phyloP scores from a whole-genome alignment of 2,329 filamentous ascomycete species.

The Fusarium sp. region DNA sequence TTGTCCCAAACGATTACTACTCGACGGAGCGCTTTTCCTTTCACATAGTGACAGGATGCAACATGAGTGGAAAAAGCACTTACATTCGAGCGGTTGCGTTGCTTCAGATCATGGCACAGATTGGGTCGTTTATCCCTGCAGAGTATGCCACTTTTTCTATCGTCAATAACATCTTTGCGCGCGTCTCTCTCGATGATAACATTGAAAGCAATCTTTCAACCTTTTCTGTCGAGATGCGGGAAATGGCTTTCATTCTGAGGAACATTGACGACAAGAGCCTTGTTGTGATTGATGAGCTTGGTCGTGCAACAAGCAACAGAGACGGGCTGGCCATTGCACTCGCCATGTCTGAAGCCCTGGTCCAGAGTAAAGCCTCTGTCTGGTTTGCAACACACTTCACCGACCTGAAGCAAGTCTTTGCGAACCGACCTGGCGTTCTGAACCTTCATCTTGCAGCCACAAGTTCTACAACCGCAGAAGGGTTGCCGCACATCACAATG shows the following conservation, averaged over 20 bases:
- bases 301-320: conserved; percentile 88
- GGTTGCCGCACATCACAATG: conserved; percentile 81
- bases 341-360: conserved; percentile 89
- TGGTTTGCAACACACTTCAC: conserved; percentile 97
- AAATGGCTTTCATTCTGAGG: conserved; percentile 91
- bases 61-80: conserved; percentile 98
- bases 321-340: conserved; percentile 93
- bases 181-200: conserved; percentile 88
- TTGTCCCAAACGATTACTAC: conserved; percentile 92
- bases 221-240: conserved; percentile 95
- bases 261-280: conserved; percentile 85
- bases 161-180: conserved; percentile 86
- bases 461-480: conserved; percentile 65
- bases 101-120: conserved; percentile 92
- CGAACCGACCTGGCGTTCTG: conserved; percentile 82
- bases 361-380: conserved; percentile 83
- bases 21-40: conserved; percentile 85
- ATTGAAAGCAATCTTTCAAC: conserved; percentile 94
- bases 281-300: conserved; percentile 92
- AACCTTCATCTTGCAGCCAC: conserved; percentile 87
- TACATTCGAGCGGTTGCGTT: conserved; percentile 91
- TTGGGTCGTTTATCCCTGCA: conserved; percentile 92
- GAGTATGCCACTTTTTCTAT: conserved; percentile 87
- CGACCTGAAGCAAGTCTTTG: conserved; percentile 83
- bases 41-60: conserved; percentile 95